Evolutionary conservation across 139 green algal species (phyloP).

Genomic region (Chlorella sp.): DNA sequence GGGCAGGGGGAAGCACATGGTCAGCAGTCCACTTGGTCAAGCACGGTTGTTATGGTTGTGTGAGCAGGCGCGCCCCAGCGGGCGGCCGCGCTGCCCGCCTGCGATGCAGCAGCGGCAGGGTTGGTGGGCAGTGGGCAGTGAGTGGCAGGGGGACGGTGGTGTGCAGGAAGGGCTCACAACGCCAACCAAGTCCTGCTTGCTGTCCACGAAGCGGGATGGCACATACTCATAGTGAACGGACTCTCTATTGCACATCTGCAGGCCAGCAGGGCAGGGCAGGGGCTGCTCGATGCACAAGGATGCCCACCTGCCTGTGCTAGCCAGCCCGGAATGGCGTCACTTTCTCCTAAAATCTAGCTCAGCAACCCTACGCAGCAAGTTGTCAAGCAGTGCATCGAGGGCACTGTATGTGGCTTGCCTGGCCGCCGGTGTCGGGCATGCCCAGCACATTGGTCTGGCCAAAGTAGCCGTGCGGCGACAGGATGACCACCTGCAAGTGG

Average conservation of each 20-base stretch:
- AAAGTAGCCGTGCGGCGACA: conserved; percentile 89
- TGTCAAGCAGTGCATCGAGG: too few relatives aligned
- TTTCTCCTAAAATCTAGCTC: too few relatives aligned
- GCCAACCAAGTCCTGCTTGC: neutral
- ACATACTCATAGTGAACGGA: neutral
- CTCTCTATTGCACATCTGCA: neutral
- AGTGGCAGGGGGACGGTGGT: too few relatives aligned
- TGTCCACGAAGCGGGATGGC: neutral
- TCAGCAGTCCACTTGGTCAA: too few relatives aligned
- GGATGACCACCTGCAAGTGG: conserved; percentile 68
- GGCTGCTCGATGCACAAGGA: neutral
- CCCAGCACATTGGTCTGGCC: conserved; percentile 81
- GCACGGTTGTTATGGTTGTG: too few relatives aligned
- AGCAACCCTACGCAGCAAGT: too few relatives aligned
- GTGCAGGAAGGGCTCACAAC: neutral
- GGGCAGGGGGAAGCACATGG: too few relatives aligned
- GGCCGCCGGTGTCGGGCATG: conserved; percentile 76
- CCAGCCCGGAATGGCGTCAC: too few relatives aligned
- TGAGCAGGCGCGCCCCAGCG: too few relatives aligned
- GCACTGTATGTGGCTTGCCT: too few relatives aligned
- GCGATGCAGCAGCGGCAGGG: neutral
- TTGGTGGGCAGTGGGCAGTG: neutral
- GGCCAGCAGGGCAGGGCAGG: neutral
- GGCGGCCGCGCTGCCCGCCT: too few relatives aligned
- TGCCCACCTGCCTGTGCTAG: neutral